These are phyloP conservation scores for Heliocybe sulcata DNA, from an alignment of 1,284 basidiomycete species.

Conservation along the genomic window DNA sequence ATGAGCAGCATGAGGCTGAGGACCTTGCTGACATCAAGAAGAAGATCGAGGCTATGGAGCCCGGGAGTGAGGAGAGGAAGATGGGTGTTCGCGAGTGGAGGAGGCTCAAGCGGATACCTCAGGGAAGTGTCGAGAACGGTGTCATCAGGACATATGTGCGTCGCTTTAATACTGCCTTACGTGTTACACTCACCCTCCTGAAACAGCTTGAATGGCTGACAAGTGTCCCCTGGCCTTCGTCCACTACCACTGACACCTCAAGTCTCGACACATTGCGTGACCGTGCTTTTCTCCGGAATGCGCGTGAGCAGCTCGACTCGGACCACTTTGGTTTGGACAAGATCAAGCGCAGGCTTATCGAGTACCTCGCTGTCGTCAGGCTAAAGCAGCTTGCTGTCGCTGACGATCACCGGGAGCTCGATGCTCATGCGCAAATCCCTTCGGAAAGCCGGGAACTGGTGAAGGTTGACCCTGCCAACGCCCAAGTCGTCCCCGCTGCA, in stretches of 20 bases:
- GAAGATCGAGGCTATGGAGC: constrained; percentile 75
- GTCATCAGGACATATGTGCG: constrained; percentile 72
- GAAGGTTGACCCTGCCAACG: constrained; percentile 12
- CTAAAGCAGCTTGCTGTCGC: constrained; percentile 55
- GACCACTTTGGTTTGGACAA: constrained; percentile 89
- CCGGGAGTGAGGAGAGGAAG: constrained; percentile 70
- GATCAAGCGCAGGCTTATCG: constrained; percentile 85
- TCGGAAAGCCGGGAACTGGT: background rate
- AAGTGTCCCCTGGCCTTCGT: constrained; percentile 66
- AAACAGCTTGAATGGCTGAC: constrained; percentile 80
- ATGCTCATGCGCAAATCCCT: constrained; percentile 2
- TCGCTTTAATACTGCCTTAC: constrained; percentile 6
- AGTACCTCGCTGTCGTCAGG: constrained; percentile 85
- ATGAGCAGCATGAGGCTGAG: constrained; percentile 70
- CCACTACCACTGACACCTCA: constrained; percentile 22
- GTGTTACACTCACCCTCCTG: background rate
- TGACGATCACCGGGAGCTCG: constrained; percentile 14
- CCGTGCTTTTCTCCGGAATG: constrained; percentile 51
- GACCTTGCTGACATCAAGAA: constrained; percentile 74
- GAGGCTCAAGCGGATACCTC: constrained; percentile 65
- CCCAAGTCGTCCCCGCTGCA: constrained; percentile 5
- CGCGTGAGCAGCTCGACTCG: constrained; percentile 72
- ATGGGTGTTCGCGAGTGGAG: constrained; percentile 82
- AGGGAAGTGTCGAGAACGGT: constrained; percentile 72
- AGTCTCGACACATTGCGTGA: constrained; percentile 33